phyloP scores from a whole-genome alignment of 768 basidiomycete species.

The Russula sp. region DNA sequence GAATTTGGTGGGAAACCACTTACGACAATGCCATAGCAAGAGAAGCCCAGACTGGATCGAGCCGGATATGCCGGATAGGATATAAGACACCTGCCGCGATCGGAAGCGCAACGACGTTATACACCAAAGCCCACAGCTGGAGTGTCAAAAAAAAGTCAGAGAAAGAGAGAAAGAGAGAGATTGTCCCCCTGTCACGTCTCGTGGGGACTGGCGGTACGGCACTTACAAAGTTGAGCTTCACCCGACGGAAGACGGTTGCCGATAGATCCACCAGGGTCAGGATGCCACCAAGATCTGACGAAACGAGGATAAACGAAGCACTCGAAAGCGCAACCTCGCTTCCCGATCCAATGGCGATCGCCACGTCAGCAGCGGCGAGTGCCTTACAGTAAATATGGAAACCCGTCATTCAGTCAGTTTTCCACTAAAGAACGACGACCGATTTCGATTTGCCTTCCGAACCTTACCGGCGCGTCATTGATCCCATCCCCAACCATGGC shows the following conservation, averaged over 20 bases:
- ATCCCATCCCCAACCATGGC: slow-evolving; percentile 58
- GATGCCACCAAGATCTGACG: slow-evolving; percentile 54
- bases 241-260: slow-evolving; percentile 53
- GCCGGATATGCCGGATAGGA: slow-evolving; percentile 56
- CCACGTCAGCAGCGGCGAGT: slow-evolving; percentile 49
- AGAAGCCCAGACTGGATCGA: slow-evolving; percentile 73
- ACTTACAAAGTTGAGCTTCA: slow-evolving; percentile 65
- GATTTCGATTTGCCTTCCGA: neutral
- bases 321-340: slow-evolving; percentile 73
- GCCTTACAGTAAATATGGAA: slow-evolving; percentile 35
- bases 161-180: no score
- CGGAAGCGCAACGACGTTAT: slow-evolving; percentile 61
- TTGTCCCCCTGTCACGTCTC: neutral
- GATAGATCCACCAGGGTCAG: slow-evolving; percentile 59
- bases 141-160: slow-evolving; percentile 10
- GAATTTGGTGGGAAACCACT: no score
- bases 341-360: slow-evolving; percentile 57
- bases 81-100: slow-evolving; percentile 77
- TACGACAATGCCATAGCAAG: slow-evolving; percentile 74
- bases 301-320: slow-evolving; percentile 72
- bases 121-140: slow-evolving; percentile 59
- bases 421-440: no score
- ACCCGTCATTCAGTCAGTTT: no score
- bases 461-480: slow-evolving; percentile 50
- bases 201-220: slow-evolving; percentile 23